Evolutionary conservation across 2,329 filamentous ascomycete genomes (phyloP).

Genomic region (Cladophialophora immunda): DNA sequence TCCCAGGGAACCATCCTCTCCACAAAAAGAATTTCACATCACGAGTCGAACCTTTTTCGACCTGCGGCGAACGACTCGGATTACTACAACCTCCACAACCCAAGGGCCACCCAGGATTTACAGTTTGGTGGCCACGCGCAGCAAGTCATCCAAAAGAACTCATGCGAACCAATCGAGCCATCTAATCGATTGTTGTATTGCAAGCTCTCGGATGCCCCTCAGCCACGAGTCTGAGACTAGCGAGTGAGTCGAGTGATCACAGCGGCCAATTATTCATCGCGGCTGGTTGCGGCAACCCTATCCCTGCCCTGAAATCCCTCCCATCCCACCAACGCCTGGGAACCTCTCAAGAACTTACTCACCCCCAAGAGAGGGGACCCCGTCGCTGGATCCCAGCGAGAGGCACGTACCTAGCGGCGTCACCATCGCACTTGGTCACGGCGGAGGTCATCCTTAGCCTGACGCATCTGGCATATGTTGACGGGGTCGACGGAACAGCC

Average conservation of each 20-base stretch:
- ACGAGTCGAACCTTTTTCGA: conserved; percentile 1
- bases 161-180: conserved; percentile 35
- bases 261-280: conserved; percentile 27
- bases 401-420: conserved; percentile 38
- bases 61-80: conserved; percentile 10
- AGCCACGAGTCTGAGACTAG: conserved; percentile 27
- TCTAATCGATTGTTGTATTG: conserved; percentile 20
- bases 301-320: conserved; percentile 1
- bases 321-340: not conserved
- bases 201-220: conserved; percentile 22
- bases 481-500: conserved; percentile 12
- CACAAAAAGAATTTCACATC: conserved; percentile 10
- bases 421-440: conserved; percentile 27
- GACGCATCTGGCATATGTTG: conserved; percentile 30
- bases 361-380: not conserved
- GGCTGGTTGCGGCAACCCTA: conserved; percentile 27
- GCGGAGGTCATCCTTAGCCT: conserved; percentile 28
- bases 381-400: conserved; percentile 22
- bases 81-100: conserved; percentile 4
- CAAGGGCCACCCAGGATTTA: conserved; percentile 13
- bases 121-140: conserved; percentile 22
- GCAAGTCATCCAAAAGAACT: conserved; percentile 25
- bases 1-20: conserved; percentile 9
- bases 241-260: not conserved
- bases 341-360: not conserved